Evolutionary conservation across 2,329 filamentous ascomycete genomes (phyloP).

Genomic region (Byssothecium circinans): DNA sequence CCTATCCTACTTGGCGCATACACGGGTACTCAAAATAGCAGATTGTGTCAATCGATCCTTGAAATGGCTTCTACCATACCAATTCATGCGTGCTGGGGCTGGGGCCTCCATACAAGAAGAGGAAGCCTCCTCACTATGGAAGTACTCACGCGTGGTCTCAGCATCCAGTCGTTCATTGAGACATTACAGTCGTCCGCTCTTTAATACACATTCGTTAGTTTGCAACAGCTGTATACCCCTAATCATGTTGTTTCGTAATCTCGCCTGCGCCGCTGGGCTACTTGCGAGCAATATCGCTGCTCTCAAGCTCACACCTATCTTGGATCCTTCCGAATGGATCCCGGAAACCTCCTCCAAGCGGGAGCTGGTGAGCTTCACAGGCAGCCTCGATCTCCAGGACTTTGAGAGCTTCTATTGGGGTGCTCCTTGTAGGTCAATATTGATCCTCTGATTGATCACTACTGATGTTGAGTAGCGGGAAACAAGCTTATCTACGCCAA

Average conservation of each 20-base stretch:
- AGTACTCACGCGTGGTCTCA: neutral
- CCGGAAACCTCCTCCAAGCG: constrained; percentile 4
- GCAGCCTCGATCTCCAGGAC: constrained; percentile 15
- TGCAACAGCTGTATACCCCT: neutral
- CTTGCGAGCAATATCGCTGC: constrained; percentile 5
- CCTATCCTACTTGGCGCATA: constrained; percentile 10
- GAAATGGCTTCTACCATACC: constrained; percentile 1
- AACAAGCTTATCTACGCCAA: constrained; percentile 17
- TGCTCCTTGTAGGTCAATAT: constrained; percentile 7
- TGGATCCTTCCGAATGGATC: constrained; percentile 1
- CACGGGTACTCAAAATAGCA: constrained; percentile 7
- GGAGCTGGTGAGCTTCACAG: constrained; percentile 9
- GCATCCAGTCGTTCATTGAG: neutral
- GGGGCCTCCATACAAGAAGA: constrained; percentile 5
- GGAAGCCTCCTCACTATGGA: neutral
- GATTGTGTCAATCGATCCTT: constrained; percentile 5
- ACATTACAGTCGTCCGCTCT: neutral
- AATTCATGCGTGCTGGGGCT: constrained; percentile 3
- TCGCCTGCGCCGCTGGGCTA: neutral
- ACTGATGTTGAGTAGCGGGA: constrained; percentile 9
- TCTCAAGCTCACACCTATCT: constrained; percentile 12
- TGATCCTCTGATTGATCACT: neutral
- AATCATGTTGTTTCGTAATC: constrained; percentile 1
- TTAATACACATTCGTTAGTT: constrained; percentile 1
- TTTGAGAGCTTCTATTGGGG: constrained; percentile 19